Conservation (phyloP, 352 stramenopile species). For the Plasmopara muralis region DNA sequence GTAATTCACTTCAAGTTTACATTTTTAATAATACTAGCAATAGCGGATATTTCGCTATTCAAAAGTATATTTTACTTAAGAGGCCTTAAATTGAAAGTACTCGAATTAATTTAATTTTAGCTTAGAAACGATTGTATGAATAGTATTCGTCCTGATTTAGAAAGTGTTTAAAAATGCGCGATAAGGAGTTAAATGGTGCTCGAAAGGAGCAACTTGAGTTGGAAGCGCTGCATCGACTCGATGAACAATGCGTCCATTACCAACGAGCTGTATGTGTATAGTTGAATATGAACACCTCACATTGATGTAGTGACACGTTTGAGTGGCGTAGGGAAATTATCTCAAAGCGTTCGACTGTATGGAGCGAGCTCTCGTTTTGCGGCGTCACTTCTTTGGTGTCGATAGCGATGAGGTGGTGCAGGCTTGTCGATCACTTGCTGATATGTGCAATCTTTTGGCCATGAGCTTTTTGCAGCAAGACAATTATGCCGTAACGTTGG, state of each 20-base stretch:
- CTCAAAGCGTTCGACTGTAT: constrained; percentile 90
- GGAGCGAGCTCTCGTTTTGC: constrained; percentile 86
- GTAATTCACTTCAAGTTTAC: too few species aligned
- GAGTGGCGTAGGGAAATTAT: constrained; percentile 72
- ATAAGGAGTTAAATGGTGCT: constrained; percentile 32
- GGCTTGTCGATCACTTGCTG: constrained; percentile 84
- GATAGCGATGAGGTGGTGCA: constrained; percentile 80
- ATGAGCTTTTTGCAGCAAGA: constrained; percentile 93
- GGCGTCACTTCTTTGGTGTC: constrained; percentile 89
- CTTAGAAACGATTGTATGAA: too few species aligned
- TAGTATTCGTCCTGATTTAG: too few species aligned
- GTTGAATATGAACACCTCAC: neutral
- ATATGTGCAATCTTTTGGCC: constrained; percentile 92
- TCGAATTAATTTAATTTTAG: too few species aligned
- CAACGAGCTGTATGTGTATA: constrained; percentile 54
- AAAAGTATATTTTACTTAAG: too few species aligned
- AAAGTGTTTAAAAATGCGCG: constrained; percentile 4
- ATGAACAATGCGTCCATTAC: constrained; percentile 86
- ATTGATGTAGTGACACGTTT: neutral
- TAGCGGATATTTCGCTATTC: too few species aligned
- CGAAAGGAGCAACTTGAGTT: constrained; percentile 70
- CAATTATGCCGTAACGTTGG: constrained; percentile 87
- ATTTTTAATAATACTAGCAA: too few species aligned
- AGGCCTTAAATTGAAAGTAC: too few species aligned
- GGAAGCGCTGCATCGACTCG: constrained; percentile 83